Percentiles rank a stretch among this genome's conserved stretches.
These are phyloP conservation scores for Clathrus columnatus DNA, from an alignment of 768 basidiomycete species.

Conservation along the genomic window DNA sequence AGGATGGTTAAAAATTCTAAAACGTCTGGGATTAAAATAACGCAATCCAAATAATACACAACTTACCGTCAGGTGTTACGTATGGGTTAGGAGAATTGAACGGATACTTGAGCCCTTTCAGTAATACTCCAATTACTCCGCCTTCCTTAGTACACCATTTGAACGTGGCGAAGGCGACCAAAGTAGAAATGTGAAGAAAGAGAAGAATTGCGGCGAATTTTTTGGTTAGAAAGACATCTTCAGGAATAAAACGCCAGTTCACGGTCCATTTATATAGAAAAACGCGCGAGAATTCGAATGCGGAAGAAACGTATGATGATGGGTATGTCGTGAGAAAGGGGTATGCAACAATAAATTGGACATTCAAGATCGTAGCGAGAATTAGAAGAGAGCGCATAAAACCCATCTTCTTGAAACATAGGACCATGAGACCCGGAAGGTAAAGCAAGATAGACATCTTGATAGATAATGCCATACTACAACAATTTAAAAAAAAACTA, in stretches of 20 bases:
- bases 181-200: constrained; percentile 48
- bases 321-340: constrained; percentile 61
- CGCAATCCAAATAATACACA: not conserved
- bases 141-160: constrained; percentile 75
- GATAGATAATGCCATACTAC: constrained; percentile 73
- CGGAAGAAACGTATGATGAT: constrained; percentile 56
- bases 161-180: constrained; percentile 59
- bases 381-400: constrained; percentile 34
- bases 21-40: constrained; percentile 1
- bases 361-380: constrained; percentile 18
- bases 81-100: constrained; percentile 37
- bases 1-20: constrained; percentile 72
- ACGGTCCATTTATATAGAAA: constrained; percentile 98
- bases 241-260: constrained; percentile 87
- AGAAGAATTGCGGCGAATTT: constrained; percentile 57
- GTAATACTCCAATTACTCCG: constrained; percentile 48
- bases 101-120: constrained; percentile 45
- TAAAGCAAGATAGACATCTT: constrained; percentile 95
- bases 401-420: constrained; percentile 70
- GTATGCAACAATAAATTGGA: constrained; percentile 55
- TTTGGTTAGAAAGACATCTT: constrained; percentile 63
- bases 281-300: constrained; percentile 81
- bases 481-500: not conserved
- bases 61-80: constrained; percentile 59
- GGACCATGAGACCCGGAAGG: constrained; percentile 77